Evolutionary conservation across 805 yeast species (phyloP).

Genomic region (Pichia eremophila): DNA sequence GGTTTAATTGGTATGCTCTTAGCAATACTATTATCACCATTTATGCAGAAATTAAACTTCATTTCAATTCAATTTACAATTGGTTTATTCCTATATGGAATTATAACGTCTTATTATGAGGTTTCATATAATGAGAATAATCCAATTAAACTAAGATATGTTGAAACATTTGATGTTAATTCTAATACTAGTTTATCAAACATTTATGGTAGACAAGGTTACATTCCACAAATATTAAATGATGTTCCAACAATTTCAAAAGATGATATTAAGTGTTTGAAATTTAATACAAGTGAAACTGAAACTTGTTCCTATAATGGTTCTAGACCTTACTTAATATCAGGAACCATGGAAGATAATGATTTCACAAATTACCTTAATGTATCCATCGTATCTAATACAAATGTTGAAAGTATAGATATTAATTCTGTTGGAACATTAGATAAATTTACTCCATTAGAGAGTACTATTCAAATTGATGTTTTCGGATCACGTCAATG

Average conservation of each 20-base stretch:
- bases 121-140: constrained; percentile 51
- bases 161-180: constrained; percentile 48
- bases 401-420: constrained; percentile 23
- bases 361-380: constrained; percentile 35
- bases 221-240: constrained; percentile 34
- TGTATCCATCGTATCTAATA: constrained; percentile 42
- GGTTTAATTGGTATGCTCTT: constrained; percentile 29
- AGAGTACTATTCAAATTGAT: constrained; percentile 50
- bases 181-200: constrained; percentile 9
- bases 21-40: constrained; percentile 52
- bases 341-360: constrained; percentile 27
- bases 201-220: constrained; percentile 38
- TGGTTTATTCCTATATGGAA: constrained; percentile 29
- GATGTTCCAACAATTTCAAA: constrained; percentile 53
- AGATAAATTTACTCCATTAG: constrained; percentile 49
- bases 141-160: constrained; percentile 67
- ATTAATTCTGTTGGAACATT: neutral
- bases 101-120: constrained; percentile 29
- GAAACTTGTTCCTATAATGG: constrained; percentile 47
- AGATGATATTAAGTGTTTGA: constrained; percentile 21
- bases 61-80: constrained; percentile 37
- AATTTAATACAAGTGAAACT: constrained; percentile 32
- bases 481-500: constrained; percentile 61
- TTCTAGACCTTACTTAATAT: constrained; percentile 37
- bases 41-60: constrained; percentile 57